A percentile compares a stretch with the other conserved stretches of the same genome.
Evolutionary conservation across 2,329 filamentous ascomycete species (phyloP).

Genomic region (Trichoderma breve): DNA sequence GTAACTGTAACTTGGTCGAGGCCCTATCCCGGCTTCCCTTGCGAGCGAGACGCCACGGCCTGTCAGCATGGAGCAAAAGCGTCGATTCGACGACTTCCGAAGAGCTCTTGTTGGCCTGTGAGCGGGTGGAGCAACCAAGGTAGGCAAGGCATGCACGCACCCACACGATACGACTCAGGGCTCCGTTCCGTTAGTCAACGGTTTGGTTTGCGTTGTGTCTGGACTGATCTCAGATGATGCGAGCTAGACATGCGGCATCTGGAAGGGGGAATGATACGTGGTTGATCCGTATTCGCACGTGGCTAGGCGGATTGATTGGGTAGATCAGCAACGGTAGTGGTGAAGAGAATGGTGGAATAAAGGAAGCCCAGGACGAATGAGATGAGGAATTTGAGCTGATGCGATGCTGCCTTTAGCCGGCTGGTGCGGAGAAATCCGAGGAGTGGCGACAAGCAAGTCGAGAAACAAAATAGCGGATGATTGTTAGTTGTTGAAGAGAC

Average conservation of each 20-base stretch:
- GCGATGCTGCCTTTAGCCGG: constrained; percentile 7
- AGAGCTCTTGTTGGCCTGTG: neutral
- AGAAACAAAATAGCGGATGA: neutral
- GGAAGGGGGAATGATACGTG: neutral
- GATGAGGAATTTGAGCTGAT: neutral
- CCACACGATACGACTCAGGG: constrained; percentile 5
- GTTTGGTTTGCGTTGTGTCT: neutral
- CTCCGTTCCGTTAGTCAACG: neutral
- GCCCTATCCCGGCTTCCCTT: neutral
- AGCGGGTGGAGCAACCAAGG: neutral
- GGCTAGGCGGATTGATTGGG: neutral
- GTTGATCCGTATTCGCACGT: constrained; percentile 6
- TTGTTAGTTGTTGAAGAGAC: neutral
- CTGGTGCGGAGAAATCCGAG: constrained; percentile 4
- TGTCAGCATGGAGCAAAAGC: neutral
- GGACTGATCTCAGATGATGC: constrained; percentile 3
- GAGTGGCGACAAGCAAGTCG: neutral
- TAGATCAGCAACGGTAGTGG: neutral
- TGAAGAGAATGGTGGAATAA: neutral
- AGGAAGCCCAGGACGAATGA: neutral
- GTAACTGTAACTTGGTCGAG: no score
- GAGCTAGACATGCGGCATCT: neutral
- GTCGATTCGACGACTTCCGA: neutral
- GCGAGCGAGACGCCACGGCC: neutral
- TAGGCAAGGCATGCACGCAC: neutral